These are phyloP conservation scores for Mimosa pudica DNA, from an alignment of 306 rosid genomes.

Conservation along the genomic window DNA sequence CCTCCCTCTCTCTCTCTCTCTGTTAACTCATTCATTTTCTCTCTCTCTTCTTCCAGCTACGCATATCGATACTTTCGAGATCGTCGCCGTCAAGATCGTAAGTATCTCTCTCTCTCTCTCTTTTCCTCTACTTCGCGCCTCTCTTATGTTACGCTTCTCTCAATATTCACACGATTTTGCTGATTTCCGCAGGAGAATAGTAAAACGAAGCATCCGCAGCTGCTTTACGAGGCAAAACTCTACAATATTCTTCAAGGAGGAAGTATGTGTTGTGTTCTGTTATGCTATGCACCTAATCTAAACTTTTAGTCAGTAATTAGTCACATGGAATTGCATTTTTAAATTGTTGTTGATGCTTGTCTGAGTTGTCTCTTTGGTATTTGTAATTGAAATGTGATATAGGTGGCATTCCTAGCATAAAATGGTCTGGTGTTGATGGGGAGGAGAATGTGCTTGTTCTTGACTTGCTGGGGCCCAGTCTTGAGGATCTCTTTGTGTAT, in stretches of 20 bases:
- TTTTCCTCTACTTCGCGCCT: not conserved
- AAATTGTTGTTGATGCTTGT: not conserved
- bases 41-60: constrained; percentile 62
- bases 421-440: constrained; percentile 59
- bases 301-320: not conserved
- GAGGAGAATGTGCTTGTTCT: constrained; percentile 59
- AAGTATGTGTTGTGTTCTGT: constrained; percentile 53
- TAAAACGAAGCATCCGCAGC: constrained; percentile 92
- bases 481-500: constrained; percentile 65
- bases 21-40: constrained; percentile 11
- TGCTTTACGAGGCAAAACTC: constrained; percentile 90
- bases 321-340: constrained; percentile 6
- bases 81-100: constrained; percentile 93
- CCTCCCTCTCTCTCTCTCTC: not conserved
- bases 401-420: constrained; percentile 61
- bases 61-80: constrained; percentile 85
- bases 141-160: not conserved
- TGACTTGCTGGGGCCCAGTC: constrained; percentile 69
- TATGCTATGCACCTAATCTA: not conserved
- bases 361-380: not conserved
- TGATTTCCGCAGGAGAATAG: constrained; percentile 67
- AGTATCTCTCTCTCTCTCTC: constrained; percentile 26
- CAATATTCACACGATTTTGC: not conserved
- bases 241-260: constrained; percentile 94
- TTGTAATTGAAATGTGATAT: not conserved